Percentiles rank a stretch among this genome's conserved stretches.
These are phyloP conservation scores for Diaporthe nobilis DNA, from an alignment of 2,329 filamentous ascomycete genomes.

Conservation along the genomic window DNA sequence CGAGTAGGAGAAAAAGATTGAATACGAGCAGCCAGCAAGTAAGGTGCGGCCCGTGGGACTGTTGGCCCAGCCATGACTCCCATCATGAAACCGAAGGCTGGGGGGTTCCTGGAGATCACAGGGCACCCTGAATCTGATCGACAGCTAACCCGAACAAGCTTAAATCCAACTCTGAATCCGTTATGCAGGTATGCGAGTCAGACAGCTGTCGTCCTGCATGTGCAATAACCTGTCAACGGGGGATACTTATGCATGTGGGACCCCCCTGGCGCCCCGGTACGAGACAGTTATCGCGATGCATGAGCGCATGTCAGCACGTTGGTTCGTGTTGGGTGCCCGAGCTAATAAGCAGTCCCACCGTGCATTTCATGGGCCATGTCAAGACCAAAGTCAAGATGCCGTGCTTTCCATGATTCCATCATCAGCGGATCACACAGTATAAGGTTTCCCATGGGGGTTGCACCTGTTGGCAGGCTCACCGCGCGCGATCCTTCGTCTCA, in stretches of 20 bases:
- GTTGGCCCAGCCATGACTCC: conserved; percentile 17
- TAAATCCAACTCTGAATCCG: neutral
- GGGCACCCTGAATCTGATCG: neutral
- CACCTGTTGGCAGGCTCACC: neutral
- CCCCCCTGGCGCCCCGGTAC: neutral
- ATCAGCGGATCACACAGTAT: neutral
- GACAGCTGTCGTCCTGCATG: neutral
- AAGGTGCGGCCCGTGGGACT: conserved; percentile 17
- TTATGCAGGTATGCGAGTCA: neutral
- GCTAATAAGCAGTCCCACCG: neutral
- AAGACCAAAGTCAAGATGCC: neutral
- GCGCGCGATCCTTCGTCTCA: conserved; percentile 13
- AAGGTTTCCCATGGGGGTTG: neutral
- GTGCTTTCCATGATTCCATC: neutral
- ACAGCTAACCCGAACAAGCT: conserved; percentile 32
- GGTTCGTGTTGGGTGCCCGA: neutral
- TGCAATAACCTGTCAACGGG: neutral
- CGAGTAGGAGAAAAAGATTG: neutral
- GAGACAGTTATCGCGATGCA: neutral
- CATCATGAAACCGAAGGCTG: conserved; percentile 18
- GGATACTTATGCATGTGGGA: neutral
- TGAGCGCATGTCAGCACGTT: neutral
- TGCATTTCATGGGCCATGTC: neutral
- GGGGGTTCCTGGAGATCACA: neutral
- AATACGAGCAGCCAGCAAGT: conserved; percentile 30